Conservation (phyloP, 805 yeast species). For the Saturnispora silvae region DNA sequence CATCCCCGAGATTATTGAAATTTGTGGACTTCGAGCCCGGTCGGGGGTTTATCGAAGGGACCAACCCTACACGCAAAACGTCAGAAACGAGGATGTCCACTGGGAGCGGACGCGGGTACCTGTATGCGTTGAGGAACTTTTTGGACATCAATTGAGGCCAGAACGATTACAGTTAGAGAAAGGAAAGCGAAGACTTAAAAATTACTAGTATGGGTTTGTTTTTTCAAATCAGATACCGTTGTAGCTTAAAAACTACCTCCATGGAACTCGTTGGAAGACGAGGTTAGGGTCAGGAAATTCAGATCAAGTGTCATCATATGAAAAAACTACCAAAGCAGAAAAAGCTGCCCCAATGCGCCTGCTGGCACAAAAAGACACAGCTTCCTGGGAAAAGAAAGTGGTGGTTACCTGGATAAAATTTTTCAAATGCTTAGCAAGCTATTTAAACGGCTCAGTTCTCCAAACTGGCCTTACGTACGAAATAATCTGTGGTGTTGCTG, state of each 20-base stretch:
- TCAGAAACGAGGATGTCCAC: not conserved
- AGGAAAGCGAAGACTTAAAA: not conserved
- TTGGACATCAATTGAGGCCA: no score
- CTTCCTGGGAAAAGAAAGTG: not conserved
- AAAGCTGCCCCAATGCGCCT: not conserved
- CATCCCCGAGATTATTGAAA: no score
- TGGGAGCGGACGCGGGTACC: constrained; percentile 11
- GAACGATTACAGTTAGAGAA: not conserved
- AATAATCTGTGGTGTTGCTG: constrained; percentile 39
- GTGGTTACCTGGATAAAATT: not conserved
- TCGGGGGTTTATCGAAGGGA: not conserved
- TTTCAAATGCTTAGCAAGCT: not conserved
- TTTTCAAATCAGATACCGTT: constrained; percentile 27
- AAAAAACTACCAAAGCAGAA: not conserved
- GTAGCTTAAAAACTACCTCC: constrained; percentile 24
- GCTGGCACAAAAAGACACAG: not conserved
- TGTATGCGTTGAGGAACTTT: constrained; percentile 6
- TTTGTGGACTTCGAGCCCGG: no score
- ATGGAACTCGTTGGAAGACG: constrained; percentile 17
- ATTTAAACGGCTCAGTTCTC: constrained; percentile 3
- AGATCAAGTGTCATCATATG: constrained; percentile 12
- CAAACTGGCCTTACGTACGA: constrained; percentile 41
- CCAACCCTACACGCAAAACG: not conserved
- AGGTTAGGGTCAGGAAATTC: constrained; percentile 16
- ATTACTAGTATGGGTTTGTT: not conserved